phyloP scores from a whole-genome alignment of 2,329 filamentous ascomycete genomes.

The Keithomyces neogunnii region DNA sequence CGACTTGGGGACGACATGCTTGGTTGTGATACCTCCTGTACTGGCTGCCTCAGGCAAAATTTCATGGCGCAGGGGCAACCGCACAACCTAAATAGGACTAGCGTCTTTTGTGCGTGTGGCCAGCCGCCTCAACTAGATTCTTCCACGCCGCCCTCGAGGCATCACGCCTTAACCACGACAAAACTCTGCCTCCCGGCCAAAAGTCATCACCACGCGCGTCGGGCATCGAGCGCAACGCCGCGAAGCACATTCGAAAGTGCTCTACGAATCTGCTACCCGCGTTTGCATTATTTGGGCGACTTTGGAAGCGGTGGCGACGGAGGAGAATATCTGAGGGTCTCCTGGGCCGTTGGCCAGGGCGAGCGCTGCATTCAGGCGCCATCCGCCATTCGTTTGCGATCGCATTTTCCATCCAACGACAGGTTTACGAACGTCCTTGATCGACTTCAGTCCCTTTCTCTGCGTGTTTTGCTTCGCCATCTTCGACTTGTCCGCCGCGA shows the following conservation, averaged over 20 bases:
- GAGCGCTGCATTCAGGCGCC: slow-evolving; percentile 33
- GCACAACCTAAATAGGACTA: slow-evolving; percentile 21
- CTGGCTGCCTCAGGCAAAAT: slow-evolving; percentile 18
- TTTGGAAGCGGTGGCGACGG: slow-evolving; percentile 35
- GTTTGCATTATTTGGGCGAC: slow-evolving; percentile 26
- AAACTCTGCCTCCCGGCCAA: slow-evolving; percentile 29
- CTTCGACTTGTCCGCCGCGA: background rate
- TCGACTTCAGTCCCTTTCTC: slow-evolving; percentile 12
- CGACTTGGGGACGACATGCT: no score
- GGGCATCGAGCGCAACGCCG: slow-evolving; percentile 34
- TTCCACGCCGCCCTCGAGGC: slow-evolving; percentile 30
- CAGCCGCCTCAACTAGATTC: slow-evolving; percentile 34
- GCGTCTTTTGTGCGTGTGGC: slow-evolving; percentile 19
- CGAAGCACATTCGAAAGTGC: slow-evolving; percentile 17
- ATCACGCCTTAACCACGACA: slow-evolving; percentile 35
- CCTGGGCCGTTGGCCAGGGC: slow-evolving; percentile 38
- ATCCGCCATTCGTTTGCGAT: slow-evolving; percentile 27
- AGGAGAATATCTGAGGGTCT: slow-evolving; percentile 36
- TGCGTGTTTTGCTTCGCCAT: slow-evolving; percentile 11
- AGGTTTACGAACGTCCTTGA: slow-evolving; percentile 15
- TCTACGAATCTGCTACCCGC: slow-evolving; percentile 26
- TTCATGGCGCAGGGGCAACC: slow-evolving; percentile 10
- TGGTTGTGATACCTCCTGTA: background rate
- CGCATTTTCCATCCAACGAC: slow-evolving; percentile 24
- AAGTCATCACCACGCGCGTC: slow-evolving; percentile 45